Evolutionary conservation across 768 basidiomycete genomes (phyloP), one percentile per base, ranked within the genome.

Genomic region (Sistotremastrum niveocremeum): DNA sequence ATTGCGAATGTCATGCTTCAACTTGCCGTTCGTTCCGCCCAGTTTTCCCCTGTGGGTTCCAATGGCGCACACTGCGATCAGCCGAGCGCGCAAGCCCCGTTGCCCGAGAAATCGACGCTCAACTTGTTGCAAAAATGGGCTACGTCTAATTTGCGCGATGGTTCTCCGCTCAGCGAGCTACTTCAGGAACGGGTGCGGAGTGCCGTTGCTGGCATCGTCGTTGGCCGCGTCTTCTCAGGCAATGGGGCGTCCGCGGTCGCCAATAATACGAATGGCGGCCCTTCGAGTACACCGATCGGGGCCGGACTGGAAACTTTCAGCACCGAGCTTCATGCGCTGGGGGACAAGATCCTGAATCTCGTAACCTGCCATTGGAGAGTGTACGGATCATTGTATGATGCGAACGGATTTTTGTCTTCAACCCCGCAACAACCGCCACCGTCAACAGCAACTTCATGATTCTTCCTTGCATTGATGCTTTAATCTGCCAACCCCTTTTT

Each of bases 321-420:
- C 46, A 74, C 77, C 37, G 87, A 91, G 61, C 75, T 84, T 42
- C 69, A 69, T 33, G 67, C 72, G 11, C 72, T 91, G 42, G 75
- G 74, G 31, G 79, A 84, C 54, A 76, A 81, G 56, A 70, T 88
- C 34, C 72, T 80, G 39, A 77, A 80, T 48, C 70, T 91, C 45
- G 79, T 79, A 2, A 65, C 74, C 41, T 78, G 86, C 53, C 84
- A 90, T 60, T 67, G 85, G 44, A 74, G 77, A 51, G 78, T 84
- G 44, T 88, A 84, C 60, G 66, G 83, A 35, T 73, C 75, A n/a
- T 59, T 87, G 46, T 90, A 90, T 63, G 79, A 84, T 61, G 73
- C 74, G 54, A 72, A 77, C 50, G 75, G 71, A 37, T 79, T 79
- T 57, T 62, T 73, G 6, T 46, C 20, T 20, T 20, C 20, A 20